Conservation (phyloP, 2,329 filamentous ascomycete genomes). For the Colletotrichum falcatum region DNA sequence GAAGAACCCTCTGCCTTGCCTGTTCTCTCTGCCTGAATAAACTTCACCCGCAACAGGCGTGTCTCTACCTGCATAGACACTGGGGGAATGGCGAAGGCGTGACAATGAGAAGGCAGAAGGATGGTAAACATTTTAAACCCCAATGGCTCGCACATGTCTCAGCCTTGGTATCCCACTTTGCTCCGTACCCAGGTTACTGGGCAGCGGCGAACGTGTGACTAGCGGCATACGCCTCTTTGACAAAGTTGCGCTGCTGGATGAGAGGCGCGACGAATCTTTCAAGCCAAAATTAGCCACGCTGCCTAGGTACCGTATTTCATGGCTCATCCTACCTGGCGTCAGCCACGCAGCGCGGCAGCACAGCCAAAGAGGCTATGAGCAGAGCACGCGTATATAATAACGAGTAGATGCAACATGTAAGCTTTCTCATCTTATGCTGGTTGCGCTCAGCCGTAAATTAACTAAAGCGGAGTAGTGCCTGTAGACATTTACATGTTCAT, state of each 20-base stretch:
- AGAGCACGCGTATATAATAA: not conserved
- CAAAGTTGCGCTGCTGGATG: too few relatives aligned
- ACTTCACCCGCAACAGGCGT: constrained; percentile 34
- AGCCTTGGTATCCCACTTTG: not conserved
- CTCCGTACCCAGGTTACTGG: not conserved
- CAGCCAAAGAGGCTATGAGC: not conserved
- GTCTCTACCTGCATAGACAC: not conserved
- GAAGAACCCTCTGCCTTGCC: constrained; percentile 6
- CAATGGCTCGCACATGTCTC: not conserved
- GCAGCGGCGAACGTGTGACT: not conserved
- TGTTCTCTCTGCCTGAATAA: constrained; percentile 22
- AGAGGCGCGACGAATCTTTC: too few relatives aligned
- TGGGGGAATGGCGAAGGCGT: not conserved
- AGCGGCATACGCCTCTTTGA: not conserved
- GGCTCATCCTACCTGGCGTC: constrained; percentile 6
- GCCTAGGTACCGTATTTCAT: not conserved
- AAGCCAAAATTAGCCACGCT: too few relatives aligned
- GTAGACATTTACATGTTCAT: not conserved
- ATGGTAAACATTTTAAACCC: not conserved
- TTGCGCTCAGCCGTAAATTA: not conserved
- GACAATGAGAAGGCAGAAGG: not conserved
- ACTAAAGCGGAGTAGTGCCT: not conserved
- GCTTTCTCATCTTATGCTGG: not conserved
- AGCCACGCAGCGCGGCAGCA: constrained; percentile 16
- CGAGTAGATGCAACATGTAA: not conserved